These are phyloP conservation scores for Lachnellula arida DNA, from an alignment of 2,329 filamentous ascomycete species.

Conservation along the genomic window DNA sequence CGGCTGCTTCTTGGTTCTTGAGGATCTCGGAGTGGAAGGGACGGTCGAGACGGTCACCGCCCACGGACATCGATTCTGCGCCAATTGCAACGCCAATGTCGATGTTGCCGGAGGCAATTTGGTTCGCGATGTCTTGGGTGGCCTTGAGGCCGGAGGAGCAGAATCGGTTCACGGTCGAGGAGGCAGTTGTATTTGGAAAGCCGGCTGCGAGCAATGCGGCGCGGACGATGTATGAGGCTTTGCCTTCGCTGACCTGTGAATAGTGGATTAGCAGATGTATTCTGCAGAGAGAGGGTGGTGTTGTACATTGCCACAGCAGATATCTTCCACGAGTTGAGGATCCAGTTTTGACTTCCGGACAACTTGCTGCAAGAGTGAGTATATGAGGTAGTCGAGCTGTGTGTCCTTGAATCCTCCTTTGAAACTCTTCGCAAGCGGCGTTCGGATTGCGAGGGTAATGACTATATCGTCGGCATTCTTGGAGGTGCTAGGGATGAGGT, in stretches of 20 bases:
- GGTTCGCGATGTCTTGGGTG: constrained; percentile 87
- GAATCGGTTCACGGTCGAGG: constrained; percentile 87
- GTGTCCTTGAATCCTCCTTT: constrained; percentile 98
- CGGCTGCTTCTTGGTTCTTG: constrained; percentile 68
- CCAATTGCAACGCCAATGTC: constrained; percentile 84
- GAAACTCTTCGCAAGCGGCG: constrained; percentile 78
- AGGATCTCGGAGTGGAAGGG: constrained; percentile 77
- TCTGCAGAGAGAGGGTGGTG: not conserved
- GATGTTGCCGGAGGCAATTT: constrained; percentile 76
- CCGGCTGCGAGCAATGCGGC: constrained; percentile 86
- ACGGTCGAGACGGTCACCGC: constrained; percentile 63
- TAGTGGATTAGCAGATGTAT: not conserved
- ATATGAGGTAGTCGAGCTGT: constrained; percentile 78
- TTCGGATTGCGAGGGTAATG: constrained; percentile 87
- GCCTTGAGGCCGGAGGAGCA: constrained; percentile 96
- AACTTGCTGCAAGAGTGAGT: constrained; percentile 75
- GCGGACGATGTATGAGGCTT: constrained; percentile 86
- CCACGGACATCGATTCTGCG: constrained; percentile 79
- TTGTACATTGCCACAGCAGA: constrained; percentile 82
- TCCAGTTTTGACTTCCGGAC: constrained; percentile 70
- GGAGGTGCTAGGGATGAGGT: constrained; percentile 56
- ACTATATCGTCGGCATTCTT: constrained; percentile 97
- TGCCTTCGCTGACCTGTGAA: constrained; percentile 68
- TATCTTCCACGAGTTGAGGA: constrained; percentile 78
- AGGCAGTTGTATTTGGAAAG: constrained; percentile 83